Base-by-base conservation (phyloP, 495 filamentous ascomycete genomes). In the Talaromyces wortmannii region DNA sequence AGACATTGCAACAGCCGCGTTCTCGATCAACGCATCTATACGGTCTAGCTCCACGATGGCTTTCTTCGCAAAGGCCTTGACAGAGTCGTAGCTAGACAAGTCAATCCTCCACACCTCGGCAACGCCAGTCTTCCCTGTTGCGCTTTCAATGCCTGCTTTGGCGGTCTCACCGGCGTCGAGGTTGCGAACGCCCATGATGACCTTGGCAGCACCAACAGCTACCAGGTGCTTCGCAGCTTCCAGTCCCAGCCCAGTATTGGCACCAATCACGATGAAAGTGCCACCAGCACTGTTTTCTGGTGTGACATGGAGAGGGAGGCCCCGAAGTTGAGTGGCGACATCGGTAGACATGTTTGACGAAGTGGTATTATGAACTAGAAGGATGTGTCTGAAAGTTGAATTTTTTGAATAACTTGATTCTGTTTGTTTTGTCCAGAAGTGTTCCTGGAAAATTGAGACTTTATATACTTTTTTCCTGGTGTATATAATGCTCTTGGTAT, bases 181-280 rank as follows among this genome's bases (percentile, higher is more conserved):
- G 47, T 72, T 78, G 12, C 83, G 80, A 1, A 82, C 80, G 4
- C 72, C 82, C 0, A 86, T 60, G 55, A 85, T 79, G 7, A 85
- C 68, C 52, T 64, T 69, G 0, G 68, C 63, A 5, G 83, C 71
- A 0, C 66, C 64, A 6, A 77, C 68, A 10, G 59, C 57, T 4
- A 82, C 69, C 32, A 84, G 65, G 45, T 81, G 77, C 3, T 61
- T 59, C 4, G 76, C 69, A 31, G 74, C 73, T 58, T 78, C 73
- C 2, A 74, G 60, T n/a, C 82, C 82, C 0, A 85, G 67, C 3
- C 82, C 82, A 5, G 68, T 67, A 60, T 78, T 83, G 48, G 68
- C 56, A 8, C 82, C 82, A 4, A 78, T 83, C 17, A 85, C 59
- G 43, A 85, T 77, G 18, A 73, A 56, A 33, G 63, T 70, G 31